Base-by-base conservation (phyloP, 176 grass and related monocot genomes). In the Aegilops tauschii region DNA sequence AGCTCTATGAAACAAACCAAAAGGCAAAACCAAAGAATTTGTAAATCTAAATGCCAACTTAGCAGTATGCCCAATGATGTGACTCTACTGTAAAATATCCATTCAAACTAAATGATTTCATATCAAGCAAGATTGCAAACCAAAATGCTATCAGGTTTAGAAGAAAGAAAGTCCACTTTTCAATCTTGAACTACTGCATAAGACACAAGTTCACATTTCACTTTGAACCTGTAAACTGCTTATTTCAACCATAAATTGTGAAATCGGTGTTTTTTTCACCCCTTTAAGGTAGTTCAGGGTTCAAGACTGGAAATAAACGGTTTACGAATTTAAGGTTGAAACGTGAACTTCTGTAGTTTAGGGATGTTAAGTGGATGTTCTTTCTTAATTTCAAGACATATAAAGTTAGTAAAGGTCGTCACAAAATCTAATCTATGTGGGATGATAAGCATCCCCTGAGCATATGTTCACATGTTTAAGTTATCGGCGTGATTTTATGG, bases 71-170 rank as follows among this genome's bases (percentile, higher is more conserved):
- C 52, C 16, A 7, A 58, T 58, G 14, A 58, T 58, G 35, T 59
- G 32, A 28, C 61, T 82, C 35, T 42, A 68, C 3, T 12, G n/a
- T 17, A 81, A 67, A 52, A 36, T 12, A 36, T 12, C 76, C 70
- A 81, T 81, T 35, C 49, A 27, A 77, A 69, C 2, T 34, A 83
- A 83, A 88, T 71, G 35, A 69, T 66, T 67, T 45, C 69, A 68
- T 67, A 76, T 20, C 17, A 14, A 75, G 77, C 34, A 76, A 59
- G 21, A 54, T 76, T 58, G 21, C 47, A 69, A 61, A 69, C 8
- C 23, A 52, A 28, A 21, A 62, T 50, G 37, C 5, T 72, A 52
- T 17, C 37, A 72, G 39, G 3, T 42, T 74, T 74, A 16, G 5
- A 45, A 73, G 37, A 28, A 74, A 72, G 17, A 27, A 74, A 27